Base-by-base conservation (phyloP, 495 filamentous ascomycete genomes). In the Trichoderma virens region DNA sequence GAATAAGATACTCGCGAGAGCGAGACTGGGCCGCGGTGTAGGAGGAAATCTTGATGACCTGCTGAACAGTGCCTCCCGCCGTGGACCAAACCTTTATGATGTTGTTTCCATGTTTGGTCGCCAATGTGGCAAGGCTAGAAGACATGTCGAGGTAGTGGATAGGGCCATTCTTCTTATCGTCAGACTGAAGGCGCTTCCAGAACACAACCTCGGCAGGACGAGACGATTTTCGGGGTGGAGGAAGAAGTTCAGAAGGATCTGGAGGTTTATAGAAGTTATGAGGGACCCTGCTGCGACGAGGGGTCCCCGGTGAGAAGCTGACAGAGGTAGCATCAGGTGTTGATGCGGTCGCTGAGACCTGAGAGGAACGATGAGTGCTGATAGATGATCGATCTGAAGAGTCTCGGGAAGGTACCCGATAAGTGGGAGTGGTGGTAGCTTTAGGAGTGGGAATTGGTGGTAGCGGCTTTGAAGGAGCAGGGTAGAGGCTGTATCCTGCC, bases 1-100 rank as follows among this genome's bases (percentile, higher is more conserved):
- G 74, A 23, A 76, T 71, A 54, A 76, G 73, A 64, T 76, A 76
- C 43, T 76, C 72, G 54, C 74, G 72, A 23, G 70, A 73, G 6
- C 74, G 71, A 4, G 69, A 41, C 43, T 73, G 72, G 2, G 74
- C 72, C 11, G 65, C 73, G 11, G 71, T 73, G 64, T 74, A 74
- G 30, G 71, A 73, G 4, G 69, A 70, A 35, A 74, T 64, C 27
- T 76, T 76, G 69, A 76, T 65, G 16, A 51, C 64, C 54, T 38
- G 68, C 34, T 70, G 69, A n/a, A 76, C 65, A 11, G 66, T 63
- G 32, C 74, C 72, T 39, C 62, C 68, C 45, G 69, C 71, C 31
- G 73, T 68, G 8, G 69, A 72, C 74, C 74, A 76, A 56, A 76
- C 64, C 51, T 71, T 69, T 68, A 76, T 68, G 47, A 76, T 64